Base-by-base conservation (phyloP, 2,329 filamentous ascomycete species). In the Claviceps pusilla region DNA sequence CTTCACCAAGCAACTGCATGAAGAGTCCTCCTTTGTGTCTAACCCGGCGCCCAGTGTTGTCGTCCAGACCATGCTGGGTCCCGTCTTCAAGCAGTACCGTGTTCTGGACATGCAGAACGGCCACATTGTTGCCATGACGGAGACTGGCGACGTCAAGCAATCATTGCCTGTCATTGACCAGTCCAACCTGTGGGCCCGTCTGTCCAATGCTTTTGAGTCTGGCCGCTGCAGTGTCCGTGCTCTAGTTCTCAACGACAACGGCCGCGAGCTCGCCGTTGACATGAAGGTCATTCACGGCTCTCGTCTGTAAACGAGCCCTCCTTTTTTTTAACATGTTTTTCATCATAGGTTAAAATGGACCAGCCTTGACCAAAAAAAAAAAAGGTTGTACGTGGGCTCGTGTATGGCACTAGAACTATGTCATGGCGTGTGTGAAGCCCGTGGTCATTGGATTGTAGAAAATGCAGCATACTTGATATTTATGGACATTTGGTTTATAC, bases 81-180 rank as follows among this genome's bases (percentile, higher is more conserved):
- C 93, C 60, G 84, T 97, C 77, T 96, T 97, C 89, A 97, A 97
- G 89, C 93, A 97, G 82, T 98, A 98, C 86, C 90, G 93, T 68
- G 91, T 98, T 70, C 86, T 98, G 59, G 93, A 98, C 78, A 86
- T 98, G 63, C 84, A 89, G 72, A 87, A 95, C 62, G 90, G 80
- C 64, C 65, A 84, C 65, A 74, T 98, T 68, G 89, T 94, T 62
- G 90, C 90, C 78, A 97, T 98, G 90, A 98, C 93, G 69, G 93
- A 98, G 86, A 88, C 85, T 61, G 90, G 93, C 65, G 91, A 98
- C 70, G 89, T 98, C 79, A 97, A 97, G 87, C 90, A 95, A 76
- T 83, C 81, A 65, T 80, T 98, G 57, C 82, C 87, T 56, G 89
- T 98, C 72, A 85, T 96, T 71, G 89, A 95, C 77, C 93, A 98